Conservation (phyloP, 2,329 filamentous ascomycete genomes). For the Rhynchosporium secalis region DNA sequence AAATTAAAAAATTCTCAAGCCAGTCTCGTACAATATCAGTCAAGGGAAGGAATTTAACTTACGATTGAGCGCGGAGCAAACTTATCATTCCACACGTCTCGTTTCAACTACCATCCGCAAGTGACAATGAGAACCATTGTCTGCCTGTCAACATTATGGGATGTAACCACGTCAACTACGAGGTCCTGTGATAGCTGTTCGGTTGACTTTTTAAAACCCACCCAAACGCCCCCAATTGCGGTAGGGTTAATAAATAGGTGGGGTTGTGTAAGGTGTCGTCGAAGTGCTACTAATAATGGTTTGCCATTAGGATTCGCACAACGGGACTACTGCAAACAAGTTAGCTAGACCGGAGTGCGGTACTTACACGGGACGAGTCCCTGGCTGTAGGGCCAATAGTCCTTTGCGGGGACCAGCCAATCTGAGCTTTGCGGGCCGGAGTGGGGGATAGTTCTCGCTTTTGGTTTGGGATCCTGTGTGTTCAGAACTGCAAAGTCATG, state of each 20-base stretch:
- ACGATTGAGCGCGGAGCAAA: slow-evolving; percentile 11
- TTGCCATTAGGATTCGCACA: neutral
- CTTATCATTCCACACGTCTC: slow-evolving; percentile 9
- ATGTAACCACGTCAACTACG: neutral
- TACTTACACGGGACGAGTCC: slow-evolving; percentile 1
- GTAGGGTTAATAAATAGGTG: neutral
- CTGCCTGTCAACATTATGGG: neutral
- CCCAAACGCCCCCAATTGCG: neutral
- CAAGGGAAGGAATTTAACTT: neutral
- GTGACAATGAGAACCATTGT: neutral
- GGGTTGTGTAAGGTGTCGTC: slow-evolving; percentile 6
- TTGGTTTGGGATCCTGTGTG: slow-evolving; percentile 8
- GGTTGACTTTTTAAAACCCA: slow-evolving; percentile 1
- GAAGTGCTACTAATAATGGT: neutral
- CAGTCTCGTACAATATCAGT: slow-evolving; percentile 5
- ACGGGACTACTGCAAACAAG: slow-evolving; percentile 1
- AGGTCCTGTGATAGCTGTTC: neutral
- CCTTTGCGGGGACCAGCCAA: neutral
- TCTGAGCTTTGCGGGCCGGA: neutral
- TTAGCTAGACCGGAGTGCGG: slow-evolving; percentile 1
- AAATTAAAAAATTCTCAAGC: neutral
- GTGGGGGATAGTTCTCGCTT: neutral
- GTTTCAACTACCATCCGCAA: neutral
- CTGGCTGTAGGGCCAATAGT: neutral
- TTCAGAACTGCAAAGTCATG: slow-evolving; percentile 13